Evolutionary conservation across 768 basidiomycete genomes (phyloP), one percentile per base, ranked within the genome.

Genomic region (Ramaria sp.): DNA sequence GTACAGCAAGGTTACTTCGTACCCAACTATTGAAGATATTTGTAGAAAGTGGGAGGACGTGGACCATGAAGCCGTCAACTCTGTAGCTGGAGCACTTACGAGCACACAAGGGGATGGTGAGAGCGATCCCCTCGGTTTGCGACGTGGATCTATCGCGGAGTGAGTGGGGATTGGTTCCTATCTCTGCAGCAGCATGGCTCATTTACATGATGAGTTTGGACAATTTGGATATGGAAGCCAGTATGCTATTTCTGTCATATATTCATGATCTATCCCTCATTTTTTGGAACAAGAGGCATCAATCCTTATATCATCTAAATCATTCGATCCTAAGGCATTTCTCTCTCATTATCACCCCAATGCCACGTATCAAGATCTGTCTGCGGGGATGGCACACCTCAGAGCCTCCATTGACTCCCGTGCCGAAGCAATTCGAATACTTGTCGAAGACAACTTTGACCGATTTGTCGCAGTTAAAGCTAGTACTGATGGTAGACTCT

Each of bases 381-480:
- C 83, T 1, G 69, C 76, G 12, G 95, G 94, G 3, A 85, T 91
- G 25, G 65, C 76, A 0, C 79, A 83, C 57, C 74, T 97, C 6
- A 79, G 81, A 58, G 70, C 79, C 7, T 85, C 89, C 12, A 84
- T 98, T 56, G 94, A 98, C 62, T 78, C 85, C 1, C 82, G 94
- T 42, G 94, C 92, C 1, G 89, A 94, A 60, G 96, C 94, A n/a
- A 84, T 98, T 55, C 77, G 93, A 38, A 81, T 94, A 20, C 76
- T 99, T 30, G 96, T 99, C 9, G 94, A 97, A 66, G 92, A 97
- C 61, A 96, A 98, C 67, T 97, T 98, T 67, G 94, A 98, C 69
- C 78, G 92, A 12, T 99, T 98, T 63, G 95, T 98, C 16, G 88
- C 90, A 2, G 95, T 99, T 54, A 99, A 99, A 63, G 89, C 90